These are phyloP conservation scores for Mimosa pudica DNA, from an alignment of 306 rosid species.

Conservation along the genomic window DNA sequence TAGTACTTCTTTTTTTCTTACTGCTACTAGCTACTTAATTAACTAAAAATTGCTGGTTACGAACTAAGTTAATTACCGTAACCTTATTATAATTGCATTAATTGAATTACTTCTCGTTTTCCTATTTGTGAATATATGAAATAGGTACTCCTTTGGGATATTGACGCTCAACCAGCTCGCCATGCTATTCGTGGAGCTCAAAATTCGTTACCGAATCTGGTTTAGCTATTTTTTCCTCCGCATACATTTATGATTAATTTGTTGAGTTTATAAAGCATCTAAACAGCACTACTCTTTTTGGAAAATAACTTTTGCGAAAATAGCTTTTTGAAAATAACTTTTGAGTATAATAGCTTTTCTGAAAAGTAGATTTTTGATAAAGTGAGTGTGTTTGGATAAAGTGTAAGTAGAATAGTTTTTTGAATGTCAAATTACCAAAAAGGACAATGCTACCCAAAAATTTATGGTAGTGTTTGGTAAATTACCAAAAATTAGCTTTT, in stretches of 20 bases:
- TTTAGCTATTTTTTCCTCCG: background rate
- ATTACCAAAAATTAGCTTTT: too few species aligned
- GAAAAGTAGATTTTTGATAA: too few species aligned
- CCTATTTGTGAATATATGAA: conserved; percentile 5
- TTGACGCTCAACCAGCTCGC: conserved; percentile 18
- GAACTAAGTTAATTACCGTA: background rate
- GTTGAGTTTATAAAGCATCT: too few species aligned
- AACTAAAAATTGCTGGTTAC: background rate
- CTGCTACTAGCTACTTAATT: background rate
- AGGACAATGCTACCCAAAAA: too few species aligned
- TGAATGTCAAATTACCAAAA: too few species aligned
- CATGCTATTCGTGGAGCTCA: background rate
- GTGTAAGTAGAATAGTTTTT: too few species aligned
- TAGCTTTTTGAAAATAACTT: too few species aligned
- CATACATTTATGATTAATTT: background rate
- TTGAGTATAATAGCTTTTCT: too few species aligned
- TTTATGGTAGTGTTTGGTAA: too few species aligned
- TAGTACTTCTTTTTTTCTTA: background rate
- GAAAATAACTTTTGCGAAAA: too few species aligned
- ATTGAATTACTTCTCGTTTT: background rate
- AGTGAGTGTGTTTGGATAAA: too few species aligned
- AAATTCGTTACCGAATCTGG: background rate
- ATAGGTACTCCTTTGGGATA: background rate
- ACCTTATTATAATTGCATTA: background rate
- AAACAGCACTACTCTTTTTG: too few species aligned